Conservation (phyloP, 352 stramenopile species). For the Phytophthora meadii region DNA sequence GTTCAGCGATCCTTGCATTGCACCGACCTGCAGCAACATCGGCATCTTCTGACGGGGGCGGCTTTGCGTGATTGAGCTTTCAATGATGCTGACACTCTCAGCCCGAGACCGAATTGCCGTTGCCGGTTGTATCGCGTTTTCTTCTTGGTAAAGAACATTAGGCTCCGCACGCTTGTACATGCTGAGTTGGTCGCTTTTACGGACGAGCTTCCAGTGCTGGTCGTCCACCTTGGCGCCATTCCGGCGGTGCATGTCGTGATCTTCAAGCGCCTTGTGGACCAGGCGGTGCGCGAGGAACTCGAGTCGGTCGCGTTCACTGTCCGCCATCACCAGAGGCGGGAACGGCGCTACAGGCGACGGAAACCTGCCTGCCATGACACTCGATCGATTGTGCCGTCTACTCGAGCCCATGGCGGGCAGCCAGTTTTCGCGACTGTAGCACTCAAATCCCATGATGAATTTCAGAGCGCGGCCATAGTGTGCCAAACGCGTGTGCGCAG, state of each 20-base stretch:
- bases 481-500: conserved; percentile 1
- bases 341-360: conserved; percentile 29
- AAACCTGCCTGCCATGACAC: conserved; percentile 37
- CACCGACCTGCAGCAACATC: conserved; percentile 44
- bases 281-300: conserved; percentile 40
- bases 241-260: conserved; percentile 36
- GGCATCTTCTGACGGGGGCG: conserved; percentile 42
- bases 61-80: conserved; percentile 16
- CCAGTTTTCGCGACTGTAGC: conserved; percentile 31
- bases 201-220: conserved; percentile 39
- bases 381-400: conserved; percentile 14
- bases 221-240: conserved; percentile 28
- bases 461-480: conserved; percentile 10
- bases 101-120: conserved; percentile 24
- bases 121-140: conserved; percentile 13
- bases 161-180: conserved; percentile 35
- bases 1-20: conserved; percentile 49
- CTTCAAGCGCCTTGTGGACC: conserved; percentile 35
- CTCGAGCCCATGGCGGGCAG: conserved; percentile 12
- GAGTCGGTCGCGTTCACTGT: conserved; percentile 37
- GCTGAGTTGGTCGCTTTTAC: conserved; percentile 37
- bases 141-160: conserved; percentile 14
- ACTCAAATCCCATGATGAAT: conserved; percentile 31
- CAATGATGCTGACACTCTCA: conserved; percentile 16
- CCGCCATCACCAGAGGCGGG: conserved; percentile 35